Percentiles rank a stretch among this genome's conserved stretches.
Conservation (phyloP, 2,329 filamentous ascomycete genomes). For the Neopestalotiopsis rosae region DNA sequence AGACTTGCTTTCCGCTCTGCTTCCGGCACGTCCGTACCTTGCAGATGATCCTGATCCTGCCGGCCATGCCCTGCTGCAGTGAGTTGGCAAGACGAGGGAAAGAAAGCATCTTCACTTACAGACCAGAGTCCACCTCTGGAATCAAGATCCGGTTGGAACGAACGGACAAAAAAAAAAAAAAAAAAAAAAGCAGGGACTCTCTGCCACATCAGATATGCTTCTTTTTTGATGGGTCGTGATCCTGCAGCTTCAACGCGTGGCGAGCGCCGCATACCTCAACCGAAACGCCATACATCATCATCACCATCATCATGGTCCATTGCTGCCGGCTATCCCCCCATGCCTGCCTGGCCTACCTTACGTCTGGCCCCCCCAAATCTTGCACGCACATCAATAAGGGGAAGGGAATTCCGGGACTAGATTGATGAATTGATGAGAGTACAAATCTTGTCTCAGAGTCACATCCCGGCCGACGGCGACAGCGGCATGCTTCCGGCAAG, state of each 20-base stretch:
- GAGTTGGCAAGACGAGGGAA: background rate
- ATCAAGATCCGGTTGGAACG: too few relatives aligned
- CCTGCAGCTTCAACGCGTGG: background rate
- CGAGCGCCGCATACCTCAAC: background rate
- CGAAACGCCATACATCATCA: background rate
- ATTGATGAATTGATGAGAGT: background rate
- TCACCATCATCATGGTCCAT: background rate
- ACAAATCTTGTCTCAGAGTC: background rate
- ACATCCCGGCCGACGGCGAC: background rate
- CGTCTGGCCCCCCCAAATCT: background rate
- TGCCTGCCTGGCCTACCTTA: background rate
- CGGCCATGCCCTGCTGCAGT: background rate
- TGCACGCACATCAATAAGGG: background rate
- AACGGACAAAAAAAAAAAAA: too few relatives aligned
- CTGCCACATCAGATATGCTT: background rate
- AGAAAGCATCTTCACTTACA: background rate
- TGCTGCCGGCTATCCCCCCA: background rate
- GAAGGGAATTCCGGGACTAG: background rate
- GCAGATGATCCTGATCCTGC: background rate
- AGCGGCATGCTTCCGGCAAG: background rate
- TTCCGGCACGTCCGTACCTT: slow-evolving; percentile 1
- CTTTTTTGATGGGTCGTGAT: background rate
- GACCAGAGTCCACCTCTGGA: too few relatives aligned
- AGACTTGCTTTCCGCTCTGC: background rate
- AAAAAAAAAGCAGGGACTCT: too few relatives aligned